Percentiles rank a stretch among this genome's conserved stretches.
phyloP scores from a whole-genome alignment of 2,329 filamentous ascomycete genomes.

The Epichloe aotearoae region DNA sequence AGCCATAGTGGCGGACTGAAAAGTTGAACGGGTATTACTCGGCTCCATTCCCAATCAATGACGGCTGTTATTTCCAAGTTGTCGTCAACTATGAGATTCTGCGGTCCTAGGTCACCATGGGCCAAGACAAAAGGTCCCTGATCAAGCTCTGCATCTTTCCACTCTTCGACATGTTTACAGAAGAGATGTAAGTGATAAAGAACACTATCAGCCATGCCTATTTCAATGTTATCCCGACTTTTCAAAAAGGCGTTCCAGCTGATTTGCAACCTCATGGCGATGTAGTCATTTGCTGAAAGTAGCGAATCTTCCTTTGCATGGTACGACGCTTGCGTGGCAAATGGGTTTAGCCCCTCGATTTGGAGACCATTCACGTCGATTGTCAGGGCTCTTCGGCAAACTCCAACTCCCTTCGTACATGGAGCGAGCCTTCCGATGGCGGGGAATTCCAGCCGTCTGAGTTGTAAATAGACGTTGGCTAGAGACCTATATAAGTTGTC shows the following conservation, averaged over 20 bases:
- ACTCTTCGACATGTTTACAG: too few relatives aligned
- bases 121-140: slow-evolving; percentile 7
- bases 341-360: slow-evolving; percentile 6
- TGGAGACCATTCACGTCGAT: slow-evolving; percentile 8
- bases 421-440: slow-evolving; percentile 5
- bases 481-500: slow-evolving; percentile 6
- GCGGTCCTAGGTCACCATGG: slow-evolving; percentile 7
- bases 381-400: slow-evolving; percentile 1
- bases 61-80: slow-evolving; percentile 4
- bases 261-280: slow-evolving; percentile 5
- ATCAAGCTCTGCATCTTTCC: slow-evolving; percentile 1
- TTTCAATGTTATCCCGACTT: neutral
- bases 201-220: too few relatives aligned
- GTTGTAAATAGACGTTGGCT: slow-evolving; percentile 8
- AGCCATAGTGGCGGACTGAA: neutral
- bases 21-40: slow-evolving; percentile 9
- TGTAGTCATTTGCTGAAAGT: slow-evolving; percentile 5
- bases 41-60: slow-evolving; percentile 10
- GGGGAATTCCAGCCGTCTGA: slow-evolving; percentile 8
- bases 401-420: neutral
- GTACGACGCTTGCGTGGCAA: slow-evolving; percentile 4
- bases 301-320: neutral
- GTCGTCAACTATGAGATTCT: slow-evolving; percentile 7
- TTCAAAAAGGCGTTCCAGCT: slow-evolving; percentile 5
- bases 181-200: too few relatives aligned